Percentiles rank a stretch among this genome's conserved stretches.
Conservation (phyloP, 495 filamentous ascomycete genomes). For the Aspergillus bertholletiae region DNA sequence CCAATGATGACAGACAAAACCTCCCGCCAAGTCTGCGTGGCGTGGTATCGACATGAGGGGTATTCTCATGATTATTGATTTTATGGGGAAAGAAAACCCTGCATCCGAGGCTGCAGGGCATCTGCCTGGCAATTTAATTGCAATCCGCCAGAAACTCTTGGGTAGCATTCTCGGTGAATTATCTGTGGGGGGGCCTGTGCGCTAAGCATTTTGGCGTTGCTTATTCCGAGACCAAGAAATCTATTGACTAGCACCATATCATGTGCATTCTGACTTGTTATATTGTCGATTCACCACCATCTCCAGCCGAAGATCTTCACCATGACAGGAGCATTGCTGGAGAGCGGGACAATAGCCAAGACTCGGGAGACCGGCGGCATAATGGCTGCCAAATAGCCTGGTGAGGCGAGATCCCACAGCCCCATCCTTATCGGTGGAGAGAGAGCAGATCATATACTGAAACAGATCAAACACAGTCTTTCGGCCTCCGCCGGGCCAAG, state of each 20-base stretch:
- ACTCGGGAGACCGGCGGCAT: background rate
- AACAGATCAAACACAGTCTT: background rate
- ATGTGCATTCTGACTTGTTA: background rate
- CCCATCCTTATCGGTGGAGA: background rate
- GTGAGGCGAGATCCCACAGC: background rate
- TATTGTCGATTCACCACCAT: background rate
- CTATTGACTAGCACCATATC: background rate
- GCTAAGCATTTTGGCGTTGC: conserved; percentile 1
- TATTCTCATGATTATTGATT: background rate
- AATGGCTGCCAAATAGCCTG: background rate
- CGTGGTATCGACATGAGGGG: background rate
- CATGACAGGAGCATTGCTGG: background rate
- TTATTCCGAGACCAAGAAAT: background rate
- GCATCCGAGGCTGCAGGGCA: background rate
- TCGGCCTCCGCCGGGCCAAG: conserved; percentile 4
- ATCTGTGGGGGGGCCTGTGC: background rate
- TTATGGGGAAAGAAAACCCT: background rate
- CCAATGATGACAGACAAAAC: background rate
- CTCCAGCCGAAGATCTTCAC: background rate
- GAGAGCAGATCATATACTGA: background rate
- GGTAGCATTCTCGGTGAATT: background rate
- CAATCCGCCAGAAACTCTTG: background rate
- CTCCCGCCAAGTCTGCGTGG: background rate
- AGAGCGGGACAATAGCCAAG: background rate
- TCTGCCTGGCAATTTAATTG: background rate